Evolutionary conservation across 1,139 yeast genomes (phyloP).

Genomic region (Hemisphaericaspora subhashii): DNA sequence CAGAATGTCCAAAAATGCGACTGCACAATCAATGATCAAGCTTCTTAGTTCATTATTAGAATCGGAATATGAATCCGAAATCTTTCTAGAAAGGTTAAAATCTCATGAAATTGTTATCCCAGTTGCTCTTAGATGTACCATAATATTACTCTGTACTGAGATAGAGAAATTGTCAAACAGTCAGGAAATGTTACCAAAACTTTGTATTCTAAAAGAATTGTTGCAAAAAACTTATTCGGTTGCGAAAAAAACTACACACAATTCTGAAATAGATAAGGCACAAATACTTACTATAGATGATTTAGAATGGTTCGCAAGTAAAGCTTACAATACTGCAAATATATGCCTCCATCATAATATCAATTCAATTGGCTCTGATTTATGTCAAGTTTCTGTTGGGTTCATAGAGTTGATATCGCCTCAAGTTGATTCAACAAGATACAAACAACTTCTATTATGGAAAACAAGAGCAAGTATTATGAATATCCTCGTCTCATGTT

Average conservation of each 20-base stretch:
- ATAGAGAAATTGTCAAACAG: constrained; percentile 3
- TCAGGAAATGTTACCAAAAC: neutral
- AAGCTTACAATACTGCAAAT: constrained; percentile 15
- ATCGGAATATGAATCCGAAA: constrained; percentile 2
- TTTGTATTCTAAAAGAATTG: constrained; percentile 6
- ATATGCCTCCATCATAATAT: constrained; percentile 11
- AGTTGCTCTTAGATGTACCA: constrained; percentile 11
- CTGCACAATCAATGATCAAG: constrained; percentile 7
- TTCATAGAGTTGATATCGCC: constrained; percentile 10
- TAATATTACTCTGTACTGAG: constrained; percentile 10
- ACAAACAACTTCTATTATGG: constrained; percentile 11
- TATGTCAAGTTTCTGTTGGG: constrained; percentile 9
- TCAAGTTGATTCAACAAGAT: constrained; percentile 5
- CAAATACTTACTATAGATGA: constrained; percentile 13
- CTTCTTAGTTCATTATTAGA: constrained; percentile 7
- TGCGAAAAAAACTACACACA: constrained; percentile 7
- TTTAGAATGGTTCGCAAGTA: constrained; percentile 22
- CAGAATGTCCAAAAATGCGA: constrained; percentile 5
- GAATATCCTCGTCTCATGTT: constrained; percentile 5
- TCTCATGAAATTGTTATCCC: constrained; percentile 11
- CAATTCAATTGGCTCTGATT: constrained; percentile 1
- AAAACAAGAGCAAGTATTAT: constrained; percentile 11
- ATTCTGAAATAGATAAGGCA: neutral
- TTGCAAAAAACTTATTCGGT: constrained; percentile 9
- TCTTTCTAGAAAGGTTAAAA: constrained; percentile 6